Conservation (phyloP, 2,329 filamentous ascomycete species). For the Colletotrichum lupini region DNA sequence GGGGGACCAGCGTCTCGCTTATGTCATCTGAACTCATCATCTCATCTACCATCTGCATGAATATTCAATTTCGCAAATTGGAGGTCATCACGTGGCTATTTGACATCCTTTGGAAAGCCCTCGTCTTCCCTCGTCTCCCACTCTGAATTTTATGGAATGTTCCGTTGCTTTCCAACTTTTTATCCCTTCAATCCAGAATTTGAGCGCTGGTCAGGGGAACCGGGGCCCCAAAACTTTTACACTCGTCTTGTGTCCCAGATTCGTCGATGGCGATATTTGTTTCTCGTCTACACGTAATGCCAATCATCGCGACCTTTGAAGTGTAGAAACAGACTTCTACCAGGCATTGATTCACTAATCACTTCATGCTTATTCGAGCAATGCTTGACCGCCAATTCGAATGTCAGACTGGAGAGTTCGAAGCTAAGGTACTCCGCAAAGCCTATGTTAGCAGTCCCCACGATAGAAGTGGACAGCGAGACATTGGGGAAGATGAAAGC, state of each 20-base stretch:
- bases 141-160: not conserved
- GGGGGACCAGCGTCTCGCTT: not conserved
- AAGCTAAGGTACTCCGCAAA: not conserved
- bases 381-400: not conserved
- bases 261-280: no score
- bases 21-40: conserved; percentile 1
- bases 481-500: not conserved
- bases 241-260: no score
- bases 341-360: not conserved
- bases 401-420: not conserved
- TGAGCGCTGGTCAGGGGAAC: not conserved
- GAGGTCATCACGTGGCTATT: not conserved
- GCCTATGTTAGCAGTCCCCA: not conserved
- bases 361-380: not conserved
- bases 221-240: not conserved
- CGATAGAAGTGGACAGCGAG: not conserved
- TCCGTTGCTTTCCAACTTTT: no score
- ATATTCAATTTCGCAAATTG: not conserved
- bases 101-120: not conserved
- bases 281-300: not conserved
- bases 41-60: not conserved
- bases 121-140: not conserved
- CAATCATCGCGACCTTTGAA: not conserved
- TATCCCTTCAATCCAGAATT: no score
- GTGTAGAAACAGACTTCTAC: not conserved